These are phyloP conservation scores for Aphanomyces astaci DNA, from an alignment of 352 stramenopile genomes.

Conservation along the genomic window DNA sequence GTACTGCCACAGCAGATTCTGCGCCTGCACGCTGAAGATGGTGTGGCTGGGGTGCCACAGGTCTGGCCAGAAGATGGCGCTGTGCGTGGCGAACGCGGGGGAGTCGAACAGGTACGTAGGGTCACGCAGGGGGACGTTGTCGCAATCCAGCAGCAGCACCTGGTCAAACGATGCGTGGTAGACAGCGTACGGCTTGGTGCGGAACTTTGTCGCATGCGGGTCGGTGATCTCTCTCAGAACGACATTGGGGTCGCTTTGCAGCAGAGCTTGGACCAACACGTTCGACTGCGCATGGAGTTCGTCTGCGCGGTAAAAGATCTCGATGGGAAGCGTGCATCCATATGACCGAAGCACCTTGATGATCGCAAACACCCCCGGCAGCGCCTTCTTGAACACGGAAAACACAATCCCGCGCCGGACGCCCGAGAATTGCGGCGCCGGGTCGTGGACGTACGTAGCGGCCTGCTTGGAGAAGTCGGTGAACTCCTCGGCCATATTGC, in stretches of 20 bases:
- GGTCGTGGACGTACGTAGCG: constrained; percentile 27
- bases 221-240: constrained; percentile 77
- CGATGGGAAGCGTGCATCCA: constrained; percentile 64
- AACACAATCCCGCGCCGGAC: constrained; percentile 62
- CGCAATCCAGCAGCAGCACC: constrained; percentile 68
- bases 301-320: constrained; percentile 79
- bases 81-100: constrained; percentile 57
- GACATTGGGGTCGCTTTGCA: constrained; percentile 55
- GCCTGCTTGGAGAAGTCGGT: constrained; percentile 47
- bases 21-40: constrained; percentile 70
- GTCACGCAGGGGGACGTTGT: constrained; percentile 75
- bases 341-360: constrained; percentile 69
- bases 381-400: constrained; percentile 78
- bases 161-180: constrained; percentile 85
- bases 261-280: constrained; percentile 61
- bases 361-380: constrained; percentile 66
- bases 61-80: constrained; percentile 81
- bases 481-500: constrained; percentile 47
- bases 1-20: constrained; percentile 67
- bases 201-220: constrained; percentile 56
- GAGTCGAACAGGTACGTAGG: constrained; percentile 80
- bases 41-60: constrained; percentile 78
- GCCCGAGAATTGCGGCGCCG: constrained; percentile 34
- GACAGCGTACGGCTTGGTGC: constrained; percentile 77
- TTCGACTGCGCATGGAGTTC: constrained; percentile 77